A percentile compares a stretch with the other conserved stretches of the same genome.
phyloP scores from a whole-genome alignment of 1,139 yeast genomes.

The Geotrichum phurueaensis region DNA sequence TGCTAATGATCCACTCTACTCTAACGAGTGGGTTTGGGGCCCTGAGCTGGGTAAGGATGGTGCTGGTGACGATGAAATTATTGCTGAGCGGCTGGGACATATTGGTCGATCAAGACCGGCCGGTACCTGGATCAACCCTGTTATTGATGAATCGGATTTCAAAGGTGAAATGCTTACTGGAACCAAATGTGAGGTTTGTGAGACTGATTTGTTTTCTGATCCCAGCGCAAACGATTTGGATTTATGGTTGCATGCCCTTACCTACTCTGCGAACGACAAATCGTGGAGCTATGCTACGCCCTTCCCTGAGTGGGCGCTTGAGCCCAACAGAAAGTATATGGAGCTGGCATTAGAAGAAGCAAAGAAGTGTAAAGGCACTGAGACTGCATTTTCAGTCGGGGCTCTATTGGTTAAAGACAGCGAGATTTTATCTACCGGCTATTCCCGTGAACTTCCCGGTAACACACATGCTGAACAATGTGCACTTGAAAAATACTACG shows the following conservation, averaged over 20 bases:
- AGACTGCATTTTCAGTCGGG: constrained; percentile 90
- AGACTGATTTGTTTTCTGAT: constrained; percentile 70
- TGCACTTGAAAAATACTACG: constrained; percentile 72
- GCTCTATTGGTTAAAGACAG: constrained; percentile 73
- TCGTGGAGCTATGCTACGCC: constrained; percentile 76
- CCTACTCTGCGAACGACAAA: constrained; percentile 50
- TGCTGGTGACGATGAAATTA: constrained; percentile 43
- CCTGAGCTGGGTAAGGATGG: constrained; percentile 50
- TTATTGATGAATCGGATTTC: constrained; percentile 13
- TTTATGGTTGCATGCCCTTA: constrained; percentile 84
- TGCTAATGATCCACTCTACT: constrained; percentile 88
- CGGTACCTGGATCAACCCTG: constrained; percentile 53
- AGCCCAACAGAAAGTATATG: constrained; percentile 49
- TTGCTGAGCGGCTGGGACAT: constrained; percentile 47
- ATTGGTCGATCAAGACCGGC: constrained; percentile 68
- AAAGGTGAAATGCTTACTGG: constrained; percentile 58
- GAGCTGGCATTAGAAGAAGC: constrained; percentile 71
- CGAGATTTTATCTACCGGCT: constrained; percentile 67
- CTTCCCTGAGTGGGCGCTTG: constrained; percentile 82
- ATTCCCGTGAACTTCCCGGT: constrained; percentile 85
- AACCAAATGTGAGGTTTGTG: constrained; percentile 59
- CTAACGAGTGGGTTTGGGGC: constrained; percentile 70
- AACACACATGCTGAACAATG: constrained; percentile 98
- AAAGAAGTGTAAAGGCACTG: constrained; percentile 70
- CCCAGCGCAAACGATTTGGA: constrained; percentile 84